Percentiles rank a stretch among this genome's conserved stretches.
These are phyloP conservation scores for Populus tomentosa DNA, from an alignment of 441 rosid species.

Conservation along the genomic window DNA sequence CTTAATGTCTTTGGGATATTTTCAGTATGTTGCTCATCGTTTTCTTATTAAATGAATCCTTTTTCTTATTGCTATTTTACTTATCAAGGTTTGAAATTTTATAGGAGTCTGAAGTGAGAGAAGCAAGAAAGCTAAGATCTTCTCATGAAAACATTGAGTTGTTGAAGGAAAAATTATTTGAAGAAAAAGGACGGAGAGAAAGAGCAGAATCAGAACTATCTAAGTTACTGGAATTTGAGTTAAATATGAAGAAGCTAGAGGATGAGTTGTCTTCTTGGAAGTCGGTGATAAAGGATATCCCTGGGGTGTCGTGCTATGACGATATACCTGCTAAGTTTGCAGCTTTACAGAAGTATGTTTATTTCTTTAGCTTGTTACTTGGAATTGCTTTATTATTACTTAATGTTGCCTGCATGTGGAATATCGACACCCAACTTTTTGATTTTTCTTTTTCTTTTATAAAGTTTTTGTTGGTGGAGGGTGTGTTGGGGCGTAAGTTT, in stretches of 20 bases:
- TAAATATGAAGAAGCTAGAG: slow-evolving; percentile 53
- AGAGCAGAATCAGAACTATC: slow-evolving; percentile 68
- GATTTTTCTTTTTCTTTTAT: neutral
- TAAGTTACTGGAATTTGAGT: slow-evolving; percentile 57
- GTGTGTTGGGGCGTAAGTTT: neutral
- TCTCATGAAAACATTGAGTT: slow-evolving; percentile 62
- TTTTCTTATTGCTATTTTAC: slow-evolving; percentile 11
- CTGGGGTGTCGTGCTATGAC: slow-evolving; percentile 69
- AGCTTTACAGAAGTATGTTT: slow-evolving; percentile 69
- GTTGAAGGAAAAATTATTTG: slow-evolving; percentile 71
- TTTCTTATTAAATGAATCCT: neutral
- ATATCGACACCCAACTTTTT: neutral
- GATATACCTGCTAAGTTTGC: slow-evolving; percentile 67
- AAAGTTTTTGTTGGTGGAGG: neutral
- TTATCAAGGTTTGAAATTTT: slow-evolving; percentile 9
- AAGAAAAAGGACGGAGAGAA: slow-evolving; percentile 76
- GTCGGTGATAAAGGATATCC: slow-evolving; percentile 56
- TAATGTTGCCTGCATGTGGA: neutral
- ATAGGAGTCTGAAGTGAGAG: slow-evolving; percentile 85
- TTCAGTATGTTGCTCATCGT: neutral
- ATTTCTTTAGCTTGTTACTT: slow-evolving; percentile 12
- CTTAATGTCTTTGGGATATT: neutral
- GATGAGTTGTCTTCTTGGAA: slow-evolving; percentile 86
- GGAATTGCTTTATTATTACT: slow-evolving; percentile 13
- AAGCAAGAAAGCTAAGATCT: slow-evolving; percentile 79